Conservation (phyloP, 176 grass and related monocot genomes). For the Metroxylon sagu region DNA sequence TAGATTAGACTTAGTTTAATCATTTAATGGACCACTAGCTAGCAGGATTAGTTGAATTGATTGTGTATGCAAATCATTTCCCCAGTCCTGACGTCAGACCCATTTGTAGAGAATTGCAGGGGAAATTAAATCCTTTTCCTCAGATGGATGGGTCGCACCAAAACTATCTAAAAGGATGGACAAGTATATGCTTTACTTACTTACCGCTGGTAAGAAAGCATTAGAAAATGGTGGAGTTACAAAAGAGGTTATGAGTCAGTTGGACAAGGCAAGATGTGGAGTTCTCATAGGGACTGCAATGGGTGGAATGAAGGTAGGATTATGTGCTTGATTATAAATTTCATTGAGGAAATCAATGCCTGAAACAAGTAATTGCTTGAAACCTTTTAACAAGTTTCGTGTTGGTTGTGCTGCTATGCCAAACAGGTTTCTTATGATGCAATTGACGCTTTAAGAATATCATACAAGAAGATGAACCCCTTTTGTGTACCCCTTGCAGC, state of each 20-base stretch:
- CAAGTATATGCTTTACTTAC: constrained; percentile 97
- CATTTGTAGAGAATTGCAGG: constrained; percentile 86
- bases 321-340: too few relatives aligned
- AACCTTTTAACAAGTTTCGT: constrained; percentile 16
- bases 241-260: constrained; percentile 56
- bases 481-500: constrained; percentile 99
- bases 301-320: constrained; percentile 91
- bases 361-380: neutral
- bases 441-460: constrained; percentile 92
- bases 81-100: neutral
- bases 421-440: constrained; percentile 91
- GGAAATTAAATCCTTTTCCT: constrained; percentile 91
- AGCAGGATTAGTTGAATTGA: too few relatives aligned
- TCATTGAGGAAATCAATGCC: too few relatives aligned
- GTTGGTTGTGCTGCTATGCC: constrained; percentile 13
- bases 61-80: neutral
- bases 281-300: constrained; percentile 95
- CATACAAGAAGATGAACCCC: constrained; percentile 98
- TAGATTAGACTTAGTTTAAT: too few relatives aligned
- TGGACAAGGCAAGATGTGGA: constrained; percentile 92
- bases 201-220: constrained; percentile 95
- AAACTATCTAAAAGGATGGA: constrained; percentile 93
- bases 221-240: constrained; percentile 82
- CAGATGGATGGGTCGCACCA: constrained; percentile 78
- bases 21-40: too few relatives aligned